Base-by-base conservation (phyloP, 148 eudicot genomes). In the Linanthus parryae region DNA sequence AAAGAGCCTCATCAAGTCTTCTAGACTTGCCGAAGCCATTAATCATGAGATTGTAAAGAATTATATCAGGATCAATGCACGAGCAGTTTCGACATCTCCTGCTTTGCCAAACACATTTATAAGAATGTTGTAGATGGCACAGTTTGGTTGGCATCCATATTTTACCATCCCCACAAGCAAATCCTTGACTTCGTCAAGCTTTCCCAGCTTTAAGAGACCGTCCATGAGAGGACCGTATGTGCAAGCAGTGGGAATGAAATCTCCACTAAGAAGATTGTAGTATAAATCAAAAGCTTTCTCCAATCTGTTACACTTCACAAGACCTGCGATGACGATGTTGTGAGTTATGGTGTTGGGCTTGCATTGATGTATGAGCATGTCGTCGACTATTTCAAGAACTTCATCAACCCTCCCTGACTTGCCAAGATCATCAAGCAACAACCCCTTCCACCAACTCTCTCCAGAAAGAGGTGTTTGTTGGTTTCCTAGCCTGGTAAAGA, bases 41-140 rank as follows among this genome's bases (percentile, higher is more conserved):
- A n/a, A n/a, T n/a, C n/a, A n/a, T n/a, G n/a, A n/a, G n/a, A n/a
- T n/a, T n/a, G n/a, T n/a, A n/a, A n/a, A n/a, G n/a, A n/a, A n/a
- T n/a, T n/a, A n/a, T n/a, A n/a, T n/a, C n/a, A n/a, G n/a, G n/a
- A n/a, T n/a, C 72, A 87, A 66, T 55, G 64, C 71, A 55, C 59
- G 48, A 34, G 96, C 87, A 40, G 70, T 72, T 52, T 92, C 90
- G 44, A 79, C 54, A 69, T 92, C 79, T 45, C 98, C 98, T 1
- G 81, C 57, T 82, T 92, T 92, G n/a, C 98, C 98, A 56, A 74
- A 87, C 33, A 96, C 98, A 55, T 92, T 92, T 26, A 92, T 79
- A 18, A 92, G 83, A 56, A 92, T 92, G 47, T 92, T 92, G 44
- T 87, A 92, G 54, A 92, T 75, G 52, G 90, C 98, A 77, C 78